These are phyloP conservation scores for Sporothrix inflata DNA, from an alignment of 2,329 filamentous ascomycete species.

Conservation along the genomic window DNA sequence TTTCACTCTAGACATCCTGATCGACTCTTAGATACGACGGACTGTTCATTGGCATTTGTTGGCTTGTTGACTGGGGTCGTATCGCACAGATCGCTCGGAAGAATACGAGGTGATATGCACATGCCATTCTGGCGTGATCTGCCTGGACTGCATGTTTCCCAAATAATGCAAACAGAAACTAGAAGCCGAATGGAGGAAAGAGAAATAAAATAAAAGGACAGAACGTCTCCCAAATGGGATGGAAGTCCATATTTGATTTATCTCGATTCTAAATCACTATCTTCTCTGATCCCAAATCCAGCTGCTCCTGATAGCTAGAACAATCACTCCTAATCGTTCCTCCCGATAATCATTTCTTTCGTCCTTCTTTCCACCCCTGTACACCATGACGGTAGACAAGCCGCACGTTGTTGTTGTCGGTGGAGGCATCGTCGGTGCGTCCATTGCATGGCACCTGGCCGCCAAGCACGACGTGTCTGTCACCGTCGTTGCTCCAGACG, in stretches of 20 bases:
- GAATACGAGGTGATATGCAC: not conserved
- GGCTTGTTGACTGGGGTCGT: not conserved
- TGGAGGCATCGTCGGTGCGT: conserved; percentile 39
- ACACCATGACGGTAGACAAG: not conserved
- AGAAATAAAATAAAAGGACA: not conserved
- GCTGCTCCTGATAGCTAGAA: too few relatives aligned
- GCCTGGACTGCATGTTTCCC: too few relatives aligned
- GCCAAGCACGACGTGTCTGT: conserved; percentile 29
- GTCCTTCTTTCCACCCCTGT: not conserved
- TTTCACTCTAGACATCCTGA: too few relatives aligned
- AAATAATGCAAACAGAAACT: too few relatives aligned
- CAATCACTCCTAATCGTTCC: not conserved
- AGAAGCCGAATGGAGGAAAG: not conserved
- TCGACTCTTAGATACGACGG: too few relatives aligned
- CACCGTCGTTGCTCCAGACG: conserved; percentile 39
- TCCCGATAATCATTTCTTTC: not conserved
- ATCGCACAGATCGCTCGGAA: not conserved
- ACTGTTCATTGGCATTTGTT: too few relatives aligned
- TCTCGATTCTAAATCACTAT: not conserved
- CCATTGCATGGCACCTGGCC: conserved; percentile 41
- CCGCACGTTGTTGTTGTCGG: conserved; percentile 31
- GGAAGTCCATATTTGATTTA: not conserved
- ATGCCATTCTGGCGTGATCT: too few relatives aligned
- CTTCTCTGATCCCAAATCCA: not conserved
- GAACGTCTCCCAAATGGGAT: not conserved